Conservation (phyloP, 108 stramenopile species). For the Stephanodiscus triporus region DNA sequence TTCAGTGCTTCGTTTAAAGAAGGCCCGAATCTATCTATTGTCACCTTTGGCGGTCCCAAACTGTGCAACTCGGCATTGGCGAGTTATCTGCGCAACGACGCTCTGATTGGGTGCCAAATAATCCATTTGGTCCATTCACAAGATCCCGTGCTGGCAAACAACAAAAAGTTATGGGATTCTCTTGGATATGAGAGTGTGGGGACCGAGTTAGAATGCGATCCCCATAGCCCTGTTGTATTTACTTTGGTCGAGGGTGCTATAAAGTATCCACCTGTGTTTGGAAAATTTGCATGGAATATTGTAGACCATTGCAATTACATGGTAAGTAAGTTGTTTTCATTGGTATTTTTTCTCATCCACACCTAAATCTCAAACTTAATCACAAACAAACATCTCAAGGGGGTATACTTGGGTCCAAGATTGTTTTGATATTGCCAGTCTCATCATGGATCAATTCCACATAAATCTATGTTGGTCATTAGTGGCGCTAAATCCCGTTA, state of each 20-base stretch:
- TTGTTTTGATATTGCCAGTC: neutral
- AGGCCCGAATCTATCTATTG: conserved; percentile 28
- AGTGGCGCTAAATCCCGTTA: too few species aligned
- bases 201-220: conserved; percentile 59
- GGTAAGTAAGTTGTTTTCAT: conserved; percentile 15
- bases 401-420: conserved; percentile 33
- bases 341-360: too few species aligned
- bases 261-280: conserved; percentile 5
- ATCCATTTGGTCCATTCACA: conserved; percentile 57
- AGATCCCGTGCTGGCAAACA: conserved; percentile 66
- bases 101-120: conserved; percentile 43
- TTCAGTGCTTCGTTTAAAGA: conserved; percentile 32
- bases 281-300: conserved; percentile 38
- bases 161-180: conserved; percentile 61
- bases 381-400: conserved; percentile 11
- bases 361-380: neutral
- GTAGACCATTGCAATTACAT: conserved; percentile 38
- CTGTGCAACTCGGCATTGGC: conserved; percentile 54
- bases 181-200: conserved; percentile 63
- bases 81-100: conserved; percentile 32
- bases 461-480: neutral
- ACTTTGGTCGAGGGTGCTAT: neutral
- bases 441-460: neutral
- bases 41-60: conserved; percentile 68
- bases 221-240: conserved; percentile 35